Conservation (phyloP, 139 green algal species). For the Chlorella sorokiniana region DNA sequence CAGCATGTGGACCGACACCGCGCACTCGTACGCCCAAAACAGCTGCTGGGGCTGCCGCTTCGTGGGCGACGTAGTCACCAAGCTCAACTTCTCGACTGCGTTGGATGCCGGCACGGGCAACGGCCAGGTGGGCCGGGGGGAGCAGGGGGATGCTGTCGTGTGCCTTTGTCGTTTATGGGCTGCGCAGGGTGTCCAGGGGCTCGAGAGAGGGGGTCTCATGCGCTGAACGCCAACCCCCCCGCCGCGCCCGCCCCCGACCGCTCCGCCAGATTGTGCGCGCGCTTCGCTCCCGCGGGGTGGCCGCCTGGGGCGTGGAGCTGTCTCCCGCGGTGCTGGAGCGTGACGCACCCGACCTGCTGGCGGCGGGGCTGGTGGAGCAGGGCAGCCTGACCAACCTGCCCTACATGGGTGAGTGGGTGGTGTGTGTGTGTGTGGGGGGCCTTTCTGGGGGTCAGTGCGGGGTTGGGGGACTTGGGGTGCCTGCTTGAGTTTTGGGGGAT, state of each 20-base stretch:
- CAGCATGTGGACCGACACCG: slow-evolving; percentile 16
- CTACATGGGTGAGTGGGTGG: background rate
- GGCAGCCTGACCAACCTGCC: slow-evolving; percentile 18
- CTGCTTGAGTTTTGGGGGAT: background rate
- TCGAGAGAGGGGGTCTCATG: background rate
- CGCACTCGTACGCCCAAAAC: background rate
- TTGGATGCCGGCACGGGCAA: slow-evolving; percentile 11
- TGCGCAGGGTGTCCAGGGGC: too few relatives aligned
- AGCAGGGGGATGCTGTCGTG: background rate
- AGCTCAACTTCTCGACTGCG: slow-evolving; percentile 4
- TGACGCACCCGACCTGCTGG: slow-evolving; percentile 18
- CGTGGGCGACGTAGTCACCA: slow-evolving; percentile 1
- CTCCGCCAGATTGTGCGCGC: slow-evolving; percentile 7
- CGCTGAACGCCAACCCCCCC: background rate
- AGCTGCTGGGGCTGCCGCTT: slow-evolving; percentile 26
- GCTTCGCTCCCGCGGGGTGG: background rate
- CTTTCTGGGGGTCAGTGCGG: too few relatives aligned
- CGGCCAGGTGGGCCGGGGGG: background rate
- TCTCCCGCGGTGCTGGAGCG: slow-evolving; percentile 18
- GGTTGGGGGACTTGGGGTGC: too few relatives aligned
- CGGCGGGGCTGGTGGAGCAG: slow-evolving; percentile 19
- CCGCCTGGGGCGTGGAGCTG: slow-evolving; percentile 20
- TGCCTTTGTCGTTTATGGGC: too few relatives aligned
- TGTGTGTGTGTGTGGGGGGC: too few relatives aligned
- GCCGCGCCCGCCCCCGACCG: background rate